Base-by-base conservation (phyloP, 768 basidiomycete genomes). In the Boletus rubroflammeus region DNA sequence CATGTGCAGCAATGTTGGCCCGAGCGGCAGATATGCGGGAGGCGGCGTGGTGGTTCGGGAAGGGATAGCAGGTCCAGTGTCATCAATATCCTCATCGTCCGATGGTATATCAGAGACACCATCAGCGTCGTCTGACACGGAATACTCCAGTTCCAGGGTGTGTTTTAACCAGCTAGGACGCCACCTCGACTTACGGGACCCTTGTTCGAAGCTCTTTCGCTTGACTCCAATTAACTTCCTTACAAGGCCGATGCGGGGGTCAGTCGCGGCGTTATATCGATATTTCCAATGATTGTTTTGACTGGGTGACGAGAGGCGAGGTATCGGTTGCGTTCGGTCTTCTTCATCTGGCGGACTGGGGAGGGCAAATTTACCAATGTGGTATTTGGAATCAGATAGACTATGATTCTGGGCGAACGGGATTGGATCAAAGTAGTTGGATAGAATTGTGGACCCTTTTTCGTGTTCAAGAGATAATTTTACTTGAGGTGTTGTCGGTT, bases 301-400 rank as follows among this genome's bases (percentile, higher is more conserved):
- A 42, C 11, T 35, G 31, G 59, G 63, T 55, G 61, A 58, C 28
- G 61, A 57, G 5, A 57, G 55, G 17, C 19, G 19, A 26, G 65
- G 64, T 36, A 67, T 54, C 5, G 65, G 60, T 26, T 68, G 67
- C 34, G 70, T 64, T 36, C 65, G 67, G 21, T 76, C 77, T 49
- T 74, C 73, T 48, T 82, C 82, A 35, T 80, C 78, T 3, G 82
- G 81, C 6, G 85, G 84, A 52, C 80, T 86, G 3, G 85, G 82
- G 43, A 88, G 68, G 23, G 78, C 76, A 62, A 91, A 93, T 67
- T 92, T 92, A 29, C 90, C 90, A 25, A 76, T 60, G 47, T 69
- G 66, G 62, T 93, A 92, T 71, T 93, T 93, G 10, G 82, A 82
- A 64, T 93, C 90, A 14, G 82, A 75, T 14, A 75, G 59, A 17